phyloP scores from a whole-genome alignment of 495 filamentous ascomycete genomes.

The Penicillium cosmopolitanum region DNA sequence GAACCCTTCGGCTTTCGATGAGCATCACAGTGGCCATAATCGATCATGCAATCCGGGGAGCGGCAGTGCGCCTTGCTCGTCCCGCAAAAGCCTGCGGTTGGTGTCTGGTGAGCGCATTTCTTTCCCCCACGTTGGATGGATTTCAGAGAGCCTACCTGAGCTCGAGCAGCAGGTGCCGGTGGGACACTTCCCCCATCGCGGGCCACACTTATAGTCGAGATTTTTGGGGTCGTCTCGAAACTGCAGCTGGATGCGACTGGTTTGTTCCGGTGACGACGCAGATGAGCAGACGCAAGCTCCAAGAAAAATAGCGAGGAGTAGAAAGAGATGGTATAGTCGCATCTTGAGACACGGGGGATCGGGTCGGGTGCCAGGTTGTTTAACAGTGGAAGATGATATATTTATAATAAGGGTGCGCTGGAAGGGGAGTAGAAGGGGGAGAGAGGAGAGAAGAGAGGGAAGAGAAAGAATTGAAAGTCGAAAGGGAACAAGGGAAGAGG shows the following conservation, averaged over 20 bases:
- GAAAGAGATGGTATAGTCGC: conserved; percentile 8
- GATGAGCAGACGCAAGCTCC: background rate
- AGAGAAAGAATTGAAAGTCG: too few relatives aligned
- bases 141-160: conserved; percentile 54
- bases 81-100: conserved; percentile 57
- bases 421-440: background rate
- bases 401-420: background rate
- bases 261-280: background rate
- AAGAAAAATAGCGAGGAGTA: conserved; percentile 5
- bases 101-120: conserved; percentile 13
- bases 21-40: conserved; percentile 72
- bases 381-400: background rate
- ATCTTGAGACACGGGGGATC: background rate
- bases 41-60: conserved; percentile 70
- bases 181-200: conserved; percentile 53
- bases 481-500: too few relatives aligned
- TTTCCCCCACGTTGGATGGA: background rate
- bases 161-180: conserved; percentile 65
- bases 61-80: conserved; percentile 62
- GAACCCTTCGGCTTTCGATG: conserved; percentile 64
- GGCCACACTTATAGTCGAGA: conserved; percentile 42
- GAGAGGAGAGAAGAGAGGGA: too few relatives aligned
- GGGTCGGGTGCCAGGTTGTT: background rate
- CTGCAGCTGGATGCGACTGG: conserved; percentile 11
- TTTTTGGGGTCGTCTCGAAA: conserved; percentile 22